Evolutionary conservation across 2,329 filamentous ascomycete genomes (phyloP).

Genomic region (Onygenales sp.): DNA sequence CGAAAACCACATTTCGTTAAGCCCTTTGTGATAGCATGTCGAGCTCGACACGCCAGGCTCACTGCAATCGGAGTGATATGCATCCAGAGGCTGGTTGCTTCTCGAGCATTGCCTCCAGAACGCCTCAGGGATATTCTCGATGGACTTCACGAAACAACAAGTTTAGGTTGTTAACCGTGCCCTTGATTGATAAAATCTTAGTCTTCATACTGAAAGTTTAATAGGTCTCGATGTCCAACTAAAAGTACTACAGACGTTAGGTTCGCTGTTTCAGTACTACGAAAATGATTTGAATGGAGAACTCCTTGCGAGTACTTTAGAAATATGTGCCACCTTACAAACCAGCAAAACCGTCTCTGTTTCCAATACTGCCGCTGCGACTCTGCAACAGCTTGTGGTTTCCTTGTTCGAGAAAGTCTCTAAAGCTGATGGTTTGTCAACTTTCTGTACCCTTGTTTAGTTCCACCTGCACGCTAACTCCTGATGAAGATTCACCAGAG

Average conservation of each 20-base stretch:
- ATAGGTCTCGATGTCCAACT: constrained; percentile 76
- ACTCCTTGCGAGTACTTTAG: constrained; percentile 69
- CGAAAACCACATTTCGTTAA: constrained; percentile 77
- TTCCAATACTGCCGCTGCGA: constrained; percentile 93
- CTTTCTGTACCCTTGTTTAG: background rate
- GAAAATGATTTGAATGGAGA: constrained; percentile 70
- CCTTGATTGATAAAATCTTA: background rate
- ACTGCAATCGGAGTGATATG: constrained; percentile 80
- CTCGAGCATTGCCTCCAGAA: constrained; percentile 66
- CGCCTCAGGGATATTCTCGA: constrained; percentile 80
- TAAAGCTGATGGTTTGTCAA: constrained; percentile 61
- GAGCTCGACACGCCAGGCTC: constrained; percentile 82
- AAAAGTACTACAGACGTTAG: constrained; percentile 87
- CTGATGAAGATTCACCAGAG: background rate
- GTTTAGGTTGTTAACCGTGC: constrained; percentile 46
- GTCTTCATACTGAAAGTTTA: constrained; percentile 14
- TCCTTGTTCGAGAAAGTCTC: constrained; percentile 88
- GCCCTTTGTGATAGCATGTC: constrained; percentile 88
- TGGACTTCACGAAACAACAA: constrained; percentile 73
- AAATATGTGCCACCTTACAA: constrained; percentile 86
- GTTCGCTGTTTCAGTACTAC: constrained; percentile 85
- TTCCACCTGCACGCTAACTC: background rate
- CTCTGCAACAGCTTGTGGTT: constrained; percentile 84
- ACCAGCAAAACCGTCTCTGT: constrained; percentile 87
- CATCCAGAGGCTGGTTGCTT: constrained; percentile 78